phyloP scores from a whole-genome alignment of 2,329 filamentous ascomycete genomes.

The Penicillium fuscoglaucum region DNA sequence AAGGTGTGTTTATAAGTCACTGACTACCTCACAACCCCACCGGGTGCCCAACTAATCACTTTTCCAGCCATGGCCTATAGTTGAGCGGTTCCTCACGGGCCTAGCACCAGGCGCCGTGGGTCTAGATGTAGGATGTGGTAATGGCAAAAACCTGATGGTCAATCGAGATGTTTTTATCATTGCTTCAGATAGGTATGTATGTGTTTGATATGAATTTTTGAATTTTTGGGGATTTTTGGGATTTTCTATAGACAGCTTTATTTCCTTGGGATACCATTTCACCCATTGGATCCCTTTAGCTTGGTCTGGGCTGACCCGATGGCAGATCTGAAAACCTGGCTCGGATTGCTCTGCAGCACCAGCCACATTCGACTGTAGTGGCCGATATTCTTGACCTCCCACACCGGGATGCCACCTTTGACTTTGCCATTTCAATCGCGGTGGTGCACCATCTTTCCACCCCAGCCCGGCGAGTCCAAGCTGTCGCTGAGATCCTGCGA shows the following conservation, averaged over 20 bases:
- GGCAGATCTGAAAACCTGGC: conserved; percentile 59
- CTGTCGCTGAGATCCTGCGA: conserved; percentile 68
- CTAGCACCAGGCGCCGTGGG: conserved; percentile 72
- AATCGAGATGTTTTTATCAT: conserved; percentile 77
- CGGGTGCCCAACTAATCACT: conserved; percentile 1
- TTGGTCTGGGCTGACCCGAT: conserved; percentile 7
- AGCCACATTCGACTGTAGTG: conserved; percentile 68
- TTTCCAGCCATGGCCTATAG: conserved; percentile 80
- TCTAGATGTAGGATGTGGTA: conserved; percentile 91
- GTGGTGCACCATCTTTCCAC: conserved; percentile 94
- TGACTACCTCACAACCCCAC: neutral
- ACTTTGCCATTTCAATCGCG: conserved; percentile 92
- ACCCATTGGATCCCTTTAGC: conserved; percentile 18
- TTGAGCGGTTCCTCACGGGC: conserved; percentile 71
- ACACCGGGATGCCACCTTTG: conserved; percentile 65
- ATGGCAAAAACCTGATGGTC: conserved; percentile 89
- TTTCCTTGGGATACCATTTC: conserved; percentile 15
- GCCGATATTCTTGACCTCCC: conserved; percentile 84
- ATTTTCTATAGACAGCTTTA: conserved; percentile 28
- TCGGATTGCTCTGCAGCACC: conserved; percentile 57
- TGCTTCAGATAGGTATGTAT: conserved; percentile 80
- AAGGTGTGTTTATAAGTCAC: conserved; percentile 52
- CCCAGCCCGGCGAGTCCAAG: conserved; percentile 67
- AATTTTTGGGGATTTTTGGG: conserved; percentile 38
- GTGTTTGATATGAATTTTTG: conserved; percentile 23